Conservation (phyloP, 75 land plant species). For the Pinus taeda region DNA sequence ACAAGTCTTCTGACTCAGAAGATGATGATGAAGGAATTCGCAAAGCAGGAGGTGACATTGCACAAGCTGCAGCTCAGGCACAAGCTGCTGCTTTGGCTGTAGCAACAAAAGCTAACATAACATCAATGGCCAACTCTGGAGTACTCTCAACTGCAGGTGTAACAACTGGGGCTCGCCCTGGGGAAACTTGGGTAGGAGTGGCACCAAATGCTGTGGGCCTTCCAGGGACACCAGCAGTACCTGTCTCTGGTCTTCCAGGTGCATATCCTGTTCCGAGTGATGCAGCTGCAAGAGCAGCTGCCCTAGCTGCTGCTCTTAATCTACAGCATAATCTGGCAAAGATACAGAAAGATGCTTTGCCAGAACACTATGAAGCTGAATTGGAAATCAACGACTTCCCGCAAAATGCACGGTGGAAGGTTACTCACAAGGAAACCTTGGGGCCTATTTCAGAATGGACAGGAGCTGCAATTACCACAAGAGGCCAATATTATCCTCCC, state of each 20-base stretch:
- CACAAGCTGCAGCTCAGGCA: constrained; percentile 66
- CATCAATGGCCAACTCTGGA: constrained; percentile 32
- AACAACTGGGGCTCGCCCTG: constrained; percentile 33
- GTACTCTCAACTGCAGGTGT: constrained; percentile 15
- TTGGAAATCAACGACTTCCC: constrained; percentile 98
- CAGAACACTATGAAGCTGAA: constrained; percentile 97
- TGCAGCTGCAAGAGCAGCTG: constrained; percentile 74
- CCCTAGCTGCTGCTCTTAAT: constrained; percentile 90
- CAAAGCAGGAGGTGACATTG: constrained; percentile 86
- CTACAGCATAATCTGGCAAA: constrained; percentile 89
- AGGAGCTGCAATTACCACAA: constrained; percentile 96
- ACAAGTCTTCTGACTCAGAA: constrained; percentile 81
- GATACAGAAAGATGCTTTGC: constrained; percentile 85
- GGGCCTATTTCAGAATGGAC: constrained; percentile 98
- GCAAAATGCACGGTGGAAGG: constrained; percentile 97
- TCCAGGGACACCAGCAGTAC: constrained; percentile 1
- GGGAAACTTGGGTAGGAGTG: constrained; percentile 21
- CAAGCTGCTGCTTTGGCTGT: constrained; percentile 71
- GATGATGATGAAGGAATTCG: constrained; percentile 81
- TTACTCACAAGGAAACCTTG: constrained; percentile 94
- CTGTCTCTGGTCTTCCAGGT: constrained; percentile 18
- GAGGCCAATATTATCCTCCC: constrained; percentile 90
- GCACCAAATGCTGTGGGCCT: constrained; percentile 24
- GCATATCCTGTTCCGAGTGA: constrained; percentile 39
- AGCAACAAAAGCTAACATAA: constrained; percentile 38